Base-by-base conservation (phyloP, 2,329 filamentous ascomycete genomes). In the Clonostachys solani region DNA sequence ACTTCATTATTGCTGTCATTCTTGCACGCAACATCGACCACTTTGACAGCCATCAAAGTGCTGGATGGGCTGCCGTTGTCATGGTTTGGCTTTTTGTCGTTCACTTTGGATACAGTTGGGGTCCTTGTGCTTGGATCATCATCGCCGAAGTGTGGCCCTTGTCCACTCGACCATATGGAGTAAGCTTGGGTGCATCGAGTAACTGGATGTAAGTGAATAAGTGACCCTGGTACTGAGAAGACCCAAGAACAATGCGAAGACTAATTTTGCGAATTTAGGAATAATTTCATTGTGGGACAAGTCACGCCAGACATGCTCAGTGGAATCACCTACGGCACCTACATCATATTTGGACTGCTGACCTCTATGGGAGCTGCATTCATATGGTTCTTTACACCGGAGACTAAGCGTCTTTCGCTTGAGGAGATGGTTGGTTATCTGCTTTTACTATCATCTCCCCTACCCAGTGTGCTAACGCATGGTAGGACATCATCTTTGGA, bases 1-100 rank as follows among this genome's bases (percentile, higher is more conserved):
- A 89, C 59, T 78, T 89, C 53, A 84, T 89, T 56, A 83, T 89
- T 47, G 84, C 84, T 2, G 73, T 81, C 37, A 86, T 90, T 49
- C 75, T 85, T 5, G 87, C 82, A 35, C 79, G 73, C 51, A 81
- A 84, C 58, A 66, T 80, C n/a, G 59, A 80, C 52, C 64, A 73
- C 5, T 91, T 85, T 73, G 60, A 64, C 0, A 59, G 68, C 0
- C 76, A 89, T 50, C 56, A 62, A 7, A 78, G 76, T 0, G 83
- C 84, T 0, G 86, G 86, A 2, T 91, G 87, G 87, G 86, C 84
- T 0, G 84, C 76, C 6, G 71, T 76, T 3, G 67, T 60, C 45
- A 85, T 87, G 78, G 81, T 87, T 9, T 90, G 86, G 86, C 72
- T 91, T 1, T 90, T 87, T 53, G 81, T 88, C 29, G 71, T 88